phyloP scores from a whole-genome alignment of 495 filamentous ascomycete species.

The Aspergillus carlsbadensis region DNA sequence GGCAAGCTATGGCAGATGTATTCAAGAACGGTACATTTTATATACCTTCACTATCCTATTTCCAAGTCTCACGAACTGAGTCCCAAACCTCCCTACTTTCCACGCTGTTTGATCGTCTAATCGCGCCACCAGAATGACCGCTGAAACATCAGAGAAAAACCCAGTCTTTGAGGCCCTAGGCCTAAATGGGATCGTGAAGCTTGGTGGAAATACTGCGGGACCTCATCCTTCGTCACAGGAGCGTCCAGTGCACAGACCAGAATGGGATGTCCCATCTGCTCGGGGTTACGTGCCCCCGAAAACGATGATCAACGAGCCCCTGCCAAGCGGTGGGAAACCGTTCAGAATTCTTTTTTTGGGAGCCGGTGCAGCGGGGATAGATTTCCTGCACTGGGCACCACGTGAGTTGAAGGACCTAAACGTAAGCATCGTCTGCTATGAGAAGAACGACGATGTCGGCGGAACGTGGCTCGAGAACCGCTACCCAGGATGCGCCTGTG shows the following conservation, averaged over 20 bases:
- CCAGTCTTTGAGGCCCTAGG: neutral
- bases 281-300: constrained; percentile 5
- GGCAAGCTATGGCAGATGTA: too few species aligned
- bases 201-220: constrained; percentile 11
- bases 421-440: constrained; percentile 11
- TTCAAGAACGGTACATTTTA: too few species aligned
- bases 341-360: constrained; percentile 15
- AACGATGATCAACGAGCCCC: constrained; percentile 4
- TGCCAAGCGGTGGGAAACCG: neutral
- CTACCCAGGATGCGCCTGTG: constrained; percentile 57
- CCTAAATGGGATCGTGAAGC: neutral
- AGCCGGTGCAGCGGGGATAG: constrained; percentile 14
- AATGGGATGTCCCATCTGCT: constrained; percentile 12
- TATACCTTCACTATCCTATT: too few species aligned
- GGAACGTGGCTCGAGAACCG: constrained; percentile 55
- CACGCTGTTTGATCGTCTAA: too few species aligned
- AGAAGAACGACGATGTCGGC: constrained; percentile 18
- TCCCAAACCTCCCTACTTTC: too few species aligned
- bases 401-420: neutral
- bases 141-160: neutral
- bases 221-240: constrained; percentile 7
- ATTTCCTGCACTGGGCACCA: constrained; percentile 14
- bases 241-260: constrained; percentile 9
- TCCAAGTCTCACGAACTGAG: too few species aligned
- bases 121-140: too few species aligned